Percentiles rank a stretch among this genome's conserved stretches.
Evolutionary conservation across 129 eudicot species (phyloP).

Genomic region (Heracleum sosnowskyi): DNA sequence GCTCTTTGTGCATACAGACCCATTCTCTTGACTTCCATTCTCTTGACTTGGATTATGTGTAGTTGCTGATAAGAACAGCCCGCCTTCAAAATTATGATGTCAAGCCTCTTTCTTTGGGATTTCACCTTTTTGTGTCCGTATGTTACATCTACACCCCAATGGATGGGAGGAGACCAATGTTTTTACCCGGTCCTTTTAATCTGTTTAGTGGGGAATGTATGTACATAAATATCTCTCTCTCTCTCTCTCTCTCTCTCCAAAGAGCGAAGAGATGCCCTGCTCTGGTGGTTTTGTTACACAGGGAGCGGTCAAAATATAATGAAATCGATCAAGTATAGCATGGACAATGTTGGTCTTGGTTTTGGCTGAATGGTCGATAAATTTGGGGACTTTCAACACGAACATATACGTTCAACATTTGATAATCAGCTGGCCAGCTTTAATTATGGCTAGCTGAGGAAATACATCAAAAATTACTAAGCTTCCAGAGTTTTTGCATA

Average conservation of each 20-base stretch:
- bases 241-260: background rate
- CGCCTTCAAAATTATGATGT: background rate
- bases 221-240: background rate
- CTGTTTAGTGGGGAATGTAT: background rate
- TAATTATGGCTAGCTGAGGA: too few species aligned
- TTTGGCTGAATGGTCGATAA: background rate
- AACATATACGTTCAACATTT: background rate
- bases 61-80: constrained; percentile 9
- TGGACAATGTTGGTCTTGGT: background rate
- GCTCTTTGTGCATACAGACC: constrained; percentile 2
- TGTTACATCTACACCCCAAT: background rate
- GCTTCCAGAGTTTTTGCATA: too few species aligned
- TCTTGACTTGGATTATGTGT: background rate
- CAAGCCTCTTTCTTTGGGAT: background rate
- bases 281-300: background rate
- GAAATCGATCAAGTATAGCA: background rate
- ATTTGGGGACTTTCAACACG: background rate
- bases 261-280: background rate
- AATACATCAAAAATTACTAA: too few species aligned
- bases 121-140: background rate
- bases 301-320: background rate
- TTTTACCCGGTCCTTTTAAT: background rate
- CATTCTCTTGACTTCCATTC: background rate
- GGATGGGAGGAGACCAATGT: background rate
- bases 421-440: too few species aligned